Base-by-base conservation (phyloP, 257 asterid genomes). In the Solanum rostratum region DNA sequence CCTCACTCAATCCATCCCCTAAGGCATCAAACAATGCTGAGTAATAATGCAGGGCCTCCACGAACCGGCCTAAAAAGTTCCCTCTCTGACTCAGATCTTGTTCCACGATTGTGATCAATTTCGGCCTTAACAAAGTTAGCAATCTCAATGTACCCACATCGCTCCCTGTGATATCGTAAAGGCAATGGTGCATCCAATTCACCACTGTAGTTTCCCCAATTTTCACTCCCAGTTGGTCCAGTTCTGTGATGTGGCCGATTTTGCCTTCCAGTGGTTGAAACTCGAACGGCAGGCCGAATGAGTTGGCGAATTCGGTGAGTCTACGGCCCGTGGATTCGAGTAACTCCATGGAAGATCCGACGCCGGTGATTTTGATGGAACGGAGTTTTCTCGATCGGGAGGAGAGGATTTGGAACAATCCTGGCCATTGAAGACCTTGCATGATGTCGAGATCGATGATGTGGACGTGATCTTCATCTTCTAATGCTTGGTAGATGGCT, bases 361-460 rank as follows among this genome's bases (percentile, higher is more conserved):
- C 88, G 33, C 95, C 98, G 53, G 98, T 95, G 89, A 95, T 91
- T 45, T 87, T 85, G 50, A 95, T 84, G 16, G 95, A 91, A 24
- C 87, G 89, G 84, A 93, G 83, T 20, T 92, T 91, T 7, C 92
- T 88, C 16, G 95, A 65, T 19, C 93, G 88, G 39, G 97, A 93
- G 24, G 97, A 94, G 70, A 95, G 89, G 85, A 95, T 95, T 89
- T 95, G 97, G 89, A 95, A 95, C 80, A 95, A 87, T 49, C 98
- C 98, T 0, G 99, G 99, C 99, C 99, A 96, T 45, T 96, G 98
- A 83, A 96, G 99, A 18, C 99, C 99, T 86, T 94, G 99, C 98
- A 96, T 96, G 84, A 96, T 91, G 90, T 96, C 98, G 79, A 95
- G 94, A 85, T 95, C 99, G 92, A 96, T 94, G 88, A 96, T 88